Percentiles rank a stretch among this genome's conserved stretches.
Evolutionary conservation across 129 eudicot species (phyloP).

Genomic region (Lactuca saligna): DNA sequence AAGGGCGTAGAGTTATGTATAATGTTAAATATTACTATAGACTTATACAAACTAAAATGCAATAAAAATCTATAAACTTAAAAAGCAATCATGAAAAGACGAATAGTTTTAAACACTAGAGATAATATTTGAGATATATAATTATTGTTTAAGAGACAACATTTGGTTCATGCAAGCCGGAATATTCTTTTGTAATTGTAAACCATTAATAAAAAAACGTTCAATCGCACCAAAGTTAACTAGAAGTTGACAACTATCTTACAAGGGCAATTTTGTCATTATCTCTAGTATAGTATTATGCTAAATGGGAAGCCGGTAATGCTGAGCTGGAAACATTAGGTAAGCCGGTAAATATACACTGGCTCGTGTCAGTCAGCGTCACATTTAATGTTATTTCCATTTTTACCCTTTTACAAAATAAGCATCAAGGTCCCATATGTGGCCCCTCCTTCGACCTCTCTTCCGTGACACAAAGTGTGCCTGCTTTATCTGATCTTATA

Average conservation of each 20-base stretch:
- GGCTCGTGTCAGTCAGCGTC: slow-evolving; percentile 19
- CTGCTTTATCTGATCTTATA: slow-evolving; percentile 24
- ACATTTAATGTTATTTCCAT: slow-evolving; percentile 23
- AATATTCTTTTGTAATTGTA: background rate
- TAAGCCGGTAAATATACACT: slow-evolving; percentile 6
- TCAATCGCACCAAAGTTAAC: background rate
- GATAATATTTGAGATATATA: background rate
- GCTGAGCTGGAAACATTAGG: slow-evolving; percentile 6
- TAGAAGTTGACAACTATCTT: background rate
- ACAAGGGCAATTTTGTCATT: slow-evolving; percentile 10
- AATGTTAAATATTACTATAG: too few relatives aligned
- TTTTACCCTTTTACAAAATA: slow-evolving; percentile 13
- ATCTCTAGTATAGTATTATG: background rate
- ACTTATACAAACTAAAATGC: too few relatives aligned
- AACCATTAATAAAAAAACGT: background rate
- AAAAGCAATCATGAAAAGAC: background rate
- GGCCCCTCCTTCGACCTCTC: slow-evolving; percentile 23
- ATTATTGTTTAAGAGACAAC: slow-evolving; percentile 10
- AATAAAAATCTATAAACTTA: background rate
- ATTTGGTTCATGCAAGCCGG: slow-evolving; percentile 7
- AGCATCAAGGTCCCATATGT: background rate
- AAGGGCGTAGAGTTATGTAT: too few relatives aligned
- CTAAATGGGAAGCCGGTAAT: slow-evolving; percentile 10
- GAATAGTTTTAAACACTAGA: background rate
- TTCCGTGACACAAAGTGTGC: slow-evolving; percentile 15